Conservation (phyloP, 495 filamentous ascomycete genomes). For the Xylaria palmicola region DNA sequence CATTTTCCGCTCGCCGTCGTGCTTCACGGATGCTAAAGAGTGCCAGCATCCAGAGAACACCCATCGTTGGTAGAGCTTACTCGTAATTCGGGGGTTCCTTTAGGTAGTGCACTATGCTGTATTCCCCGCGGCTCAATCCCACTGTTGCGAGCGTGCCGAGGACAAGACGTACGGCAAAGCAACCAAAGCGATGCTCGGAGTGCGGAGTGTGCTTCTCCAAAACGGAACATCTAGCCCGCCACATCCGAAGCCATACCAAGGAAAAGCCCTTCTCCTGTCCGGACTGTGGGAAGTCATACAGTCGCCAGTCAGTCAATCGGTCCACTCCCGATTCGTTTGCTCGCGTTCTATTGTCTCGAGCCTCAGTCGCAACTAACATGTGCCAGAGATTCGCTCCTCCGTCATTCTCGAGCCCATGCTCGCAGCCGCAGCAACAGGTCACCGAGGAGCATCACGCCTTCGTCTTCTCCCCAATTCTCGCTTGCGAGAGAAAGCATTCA, state of each 20-base stretch:
- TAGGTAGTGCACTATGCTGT: slow-evolving; percentile 7
- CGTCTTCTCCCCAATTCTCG: slow-evolving; percentile 3
- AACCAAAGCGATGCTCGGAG: slow-evolving; percentile 9
- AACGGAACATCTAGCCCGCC: slow-evolving; percentile 12
- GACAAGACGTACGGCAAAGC: slow-evolving; percentile 6
- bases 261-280: slow-evolving; percentile 13
- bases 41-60: not conserved
- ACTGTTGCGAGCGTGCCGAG: not conserved
- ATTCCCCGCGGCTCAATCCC: not conserved
- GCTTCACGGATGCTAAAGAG: not conserved
- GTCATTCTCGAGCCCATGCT: slow-evolving; percentile 13
- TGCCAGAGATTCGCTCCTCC: slow-evolving; percentile 12
- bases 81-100: not conserved
- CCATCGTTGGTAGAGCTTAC: not conserved
- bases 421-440: not conserved
- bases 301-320: slow-evolving; percentile 12
- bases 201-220: slow-evolving; percentile 14
- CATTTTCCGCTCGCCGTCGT: not conserved
- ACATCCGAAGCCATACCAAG: slow-evolving; percentile 13
- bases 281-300: slow-evolving; percentile 10
- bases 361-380: not conserved
- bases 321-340: not conserved
- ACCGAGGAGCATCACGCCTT: not conserved
- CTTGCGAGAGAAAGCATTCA: not conserved
- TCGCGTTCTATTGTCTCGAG: not conserved